Conservation (phyloP, 495 filamentous ascomycete genomes). For the Penicillium crystallinum region DNA sequence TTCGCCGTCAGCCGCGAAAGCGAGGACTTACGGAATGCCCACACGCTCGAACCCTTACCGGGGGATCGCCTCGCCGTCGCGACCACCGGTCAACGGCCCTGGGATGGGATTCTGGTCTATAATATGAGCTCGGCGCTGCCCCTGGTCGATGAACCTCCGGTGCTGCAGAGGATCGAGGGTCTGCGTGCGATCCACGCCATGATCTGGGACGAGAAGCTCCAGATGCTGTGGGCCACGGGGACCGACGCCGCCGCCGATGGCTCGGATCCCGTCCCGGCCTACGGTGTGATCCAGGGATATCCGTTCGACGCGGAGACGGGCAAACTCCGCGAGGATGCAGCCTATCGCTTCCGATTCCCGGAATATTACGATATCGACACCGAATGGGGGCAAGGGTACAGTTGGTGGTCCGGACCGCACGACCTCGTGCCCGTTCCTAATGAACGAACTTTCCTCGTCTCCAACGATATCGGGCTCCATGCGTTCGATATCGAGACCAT, state of each 20-base stretch:
- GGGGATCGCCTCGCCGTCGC: conserved; percentile 21
- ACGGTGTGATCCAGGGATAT: conserved; percentile 21
- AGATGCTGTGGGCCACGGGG: conserved; percentile 25
- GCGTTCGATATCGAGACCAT: conserved; percentile 21
- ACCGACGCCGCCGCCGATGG: conserved; percentile 28
- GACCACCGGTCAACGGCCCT: conserved; percentile 24
- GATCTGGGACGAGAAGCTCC: conserved; percentile 28
- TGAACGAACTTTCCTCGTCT: conserved; percentile 23
- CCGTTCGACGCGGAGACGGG: conserved; percentile 20
- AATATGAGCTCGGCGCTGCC: conserved; percentile 19
- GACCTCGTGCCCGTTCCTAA: conserved; percentile 28
- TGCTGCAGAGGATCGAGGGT: conserved; percentile 27
- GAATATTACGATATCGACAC: conserved; percentile 14
- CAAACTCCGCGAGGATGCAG: conserved; percentile 13
- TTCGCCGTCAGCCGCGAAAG: conserved; percentile 23
- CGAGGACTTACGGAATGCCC: conserved; percentile 21
- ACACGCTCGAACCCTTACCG: conserved; percentile 23
- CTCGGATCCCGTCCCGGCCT: conserved; percentile 20
- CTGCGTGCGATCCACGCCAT: conserved; percentile 26
- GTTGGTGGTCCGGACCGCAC: conserved; percentile 27
- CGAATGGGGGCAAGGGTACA: conserved; percentile 25
- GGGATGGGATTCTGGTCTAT: conserved; percentile 29
- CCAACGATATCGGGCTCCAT: conserved; percentile 21
- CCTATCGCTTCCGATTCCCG: conserved; percentile 10
- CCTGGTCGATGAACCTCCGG: conserved; percentile 20